These are phyloP conservation scores for Pilobolus umbonatus DNA, from an alignment of 192 early-diverging fungal species.

Conservation along the genomic window DNA sequence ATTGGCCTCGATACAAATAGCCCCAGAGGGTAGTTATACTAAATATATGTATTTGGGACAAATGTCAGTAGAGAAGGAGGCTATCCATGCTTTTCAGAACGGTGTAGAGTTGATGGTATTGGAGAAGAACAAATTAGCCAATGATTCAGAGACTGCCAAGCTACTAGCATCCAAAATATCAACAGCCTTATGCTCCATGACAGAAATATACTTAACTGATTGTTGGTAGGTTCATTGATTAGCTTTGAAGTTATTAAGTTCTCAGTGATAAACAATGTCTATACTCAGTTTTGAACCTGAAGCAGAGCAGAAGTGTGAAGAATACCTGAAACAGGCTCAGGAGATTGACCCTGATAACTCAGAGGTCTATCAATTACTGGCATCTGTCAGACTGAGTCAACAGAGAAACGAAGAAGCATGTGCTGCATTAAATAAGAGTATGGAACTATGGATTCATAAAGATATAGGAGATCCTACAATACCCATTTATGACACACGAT, in stretches of 20 bases:
- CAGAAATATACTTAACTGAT: slow-evolving; percentile 97
- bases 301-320: slow-evolving; percentile 83
- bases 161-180: slow-evolving; percentile 65
- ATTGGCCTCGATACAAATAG: slow-evolving; percentile 62
- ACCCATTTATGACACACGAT: slow-evolving; percentile 81
- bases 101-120: slow-evolving; percentile 63
- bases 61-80: slow-evolving; percentile 59
- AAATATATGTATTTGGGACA: slow-evolving; percentile 91
- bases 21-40: slow-evolving; percentile 60
- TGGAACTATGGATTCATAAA: slow-evolving; percentile 68
- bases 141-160: slow-evolving; percentile 39
- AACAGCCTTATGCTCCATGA: slow-evolving; percentile 86
- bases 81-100: slow-evolving; percentile 65
- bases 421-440: slow-evolving; percentile 54
- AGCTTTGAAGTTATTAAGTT: not conserved
- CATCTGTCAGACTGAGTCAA: slow-evolving; percentile 87
- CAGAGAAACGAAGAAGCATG: slow-evolving; percentile 76
- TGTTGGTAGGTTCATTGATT: slow-evolving; percentile 67
- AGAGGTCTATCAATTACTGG: slow-evolving; percentile 83
- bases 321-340: slow-evolving; percentile 64
- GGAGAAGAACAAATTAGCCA: slow-evolving; percentile 40
- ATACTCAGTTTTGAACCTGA: slow-evolving; percentile 79
- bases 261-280: not conserved
- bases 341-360: slow-evolving; percentile 65
- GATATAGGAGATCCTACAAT: slow-evolving; percentile 49